Conservation (phyloP, 306 rosid species). For the Malus sylvestris region DNA sequence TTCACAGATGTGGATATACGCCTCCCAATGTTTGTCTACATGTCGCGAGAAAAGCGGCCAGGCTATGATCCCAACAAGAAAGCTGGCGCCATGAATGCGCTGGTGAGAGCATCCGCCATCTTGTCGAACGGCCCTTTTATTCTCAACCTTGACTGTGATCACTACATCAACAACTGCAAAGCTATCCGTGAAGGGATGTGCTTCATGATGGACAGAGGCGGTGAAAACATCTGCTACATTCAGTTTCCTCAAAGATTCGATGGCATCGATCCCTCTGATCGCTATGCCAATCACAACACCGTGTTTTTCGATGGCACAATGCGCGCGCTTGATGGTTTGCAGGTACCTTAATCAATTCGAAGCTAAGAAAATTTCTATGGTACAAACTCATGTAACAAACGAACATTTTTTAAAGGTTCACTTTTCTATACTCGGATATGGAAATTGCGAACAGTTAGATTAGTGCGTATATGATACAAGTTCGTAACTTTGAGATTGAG, state of each 20-base stretch:
- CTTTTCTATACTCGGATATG: background rate
- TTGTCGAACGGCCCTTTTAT: conserved; percentile 89
- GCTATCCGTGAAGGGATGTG: conserved; percentile 91
- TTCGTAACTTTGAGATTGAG: background rate
- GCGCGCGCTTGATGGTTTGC: conserved; percentile 47
- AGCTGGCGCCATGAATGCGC: conserved; percentile 98
- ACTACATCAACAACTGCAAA: conserved; percentile 82
- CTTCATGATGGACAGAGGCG: conserved; percentile 84
- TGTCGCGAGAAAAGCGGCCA: conserved; percentile 78
- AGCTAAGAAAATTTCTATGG: background rate
- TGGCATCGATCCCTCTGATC: conserved; percentile 86
- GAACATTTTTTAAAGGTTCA: background rate
- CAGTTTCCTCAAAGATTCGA: conserved; percentile 97
- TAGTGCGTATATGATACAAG: background rate
- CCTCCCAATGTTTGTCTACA: conserved; percentile 73
- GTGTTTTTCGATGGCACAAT: conserved; percentile 76
- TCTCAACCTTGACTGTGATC: conserved; percentile 86
- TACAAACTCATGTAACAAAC: background rate
- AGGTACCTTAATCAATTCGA: conserved; percentile 10
- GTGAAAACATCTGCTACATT: conserved; percentile 73
- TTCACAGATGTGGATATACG: conserved; percentile 68
- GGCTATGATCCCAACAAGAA: conserved; percentile 93
- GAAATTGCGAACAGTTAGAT: background rate
- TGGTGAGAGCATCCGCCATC: conserved; percentile 67
- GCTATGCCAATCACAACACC: conserved; percentile 88